Evolutionary conservation across 2,329 filamentous ascomycete genomes (phyloP).

Genomic region (Tolypocladium ophioglossoides): DNA sequence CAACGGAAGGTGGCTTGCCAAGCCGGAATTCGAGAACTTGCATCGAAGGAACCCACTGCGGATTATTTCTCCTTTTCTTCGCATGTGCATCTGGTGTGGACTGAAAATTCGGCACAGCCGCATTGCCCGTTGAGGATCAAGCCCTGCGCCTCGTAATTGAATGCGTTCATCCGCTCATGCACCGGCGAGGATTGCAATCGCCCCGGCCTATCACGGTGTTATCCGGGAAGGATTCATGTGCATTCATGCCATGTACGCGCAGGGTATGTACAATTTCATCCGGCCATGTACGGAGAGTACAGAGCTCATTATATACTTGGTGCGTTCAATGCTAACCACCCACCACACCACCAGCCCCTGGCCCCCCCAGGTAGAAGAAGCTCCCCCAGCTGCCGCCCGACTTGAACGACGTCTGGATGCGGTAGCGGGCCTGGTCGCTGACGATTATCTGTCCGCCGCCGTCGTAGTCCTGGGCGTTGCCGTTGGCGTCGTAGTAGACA

Average conservation of each 20-base stretch:
- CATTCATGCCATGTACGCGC: neutral
- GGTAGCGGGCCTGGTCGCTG: conserved; percentile 7
- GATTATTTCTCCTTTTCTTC: neutral
- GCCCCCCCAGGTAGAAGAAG: conserved; percentile 9
- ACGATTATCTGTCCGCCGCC: conserved; percentile 1
- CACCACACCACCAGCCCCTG: conserved; percentile 9
- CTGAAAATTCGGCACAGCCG: neutral
- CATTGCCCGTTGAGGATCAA: neutral
- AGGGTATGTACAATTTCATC: neutral
- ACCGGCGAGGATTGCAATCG: neutral
- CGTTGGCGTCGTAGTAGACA: conserved; percentile 5
- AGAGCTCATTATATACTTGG: neutral
- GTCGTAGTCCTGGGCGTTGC: conserved; percentile 3
- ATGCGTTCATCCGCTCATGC: neutral
- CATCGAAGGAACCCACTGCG: neutral
- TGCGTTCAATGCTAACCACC: conserved; percentile 2
- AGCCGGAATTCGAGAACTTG: neutral
- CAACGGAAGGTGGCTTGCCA: neutral
- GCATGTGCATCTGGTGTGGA: too few relatives aligned
- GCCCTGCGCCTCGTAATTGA: neutral
- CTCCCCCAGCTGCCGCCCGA: conserved; percentile 9
- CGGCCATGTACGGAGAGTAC: neutral
- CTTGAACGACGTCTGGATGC: conserved; percentile 5
- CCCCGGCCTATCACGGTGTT: neutral
- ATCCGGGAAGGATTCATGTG: neutral